Percentiles rank a stretch among this genome's conserved stretches.
These are phyloP conservation scores for Solanum clarkiae DNA, from an alignment of 257 asterid genomes.

Conservation along the genomic window DNA sequence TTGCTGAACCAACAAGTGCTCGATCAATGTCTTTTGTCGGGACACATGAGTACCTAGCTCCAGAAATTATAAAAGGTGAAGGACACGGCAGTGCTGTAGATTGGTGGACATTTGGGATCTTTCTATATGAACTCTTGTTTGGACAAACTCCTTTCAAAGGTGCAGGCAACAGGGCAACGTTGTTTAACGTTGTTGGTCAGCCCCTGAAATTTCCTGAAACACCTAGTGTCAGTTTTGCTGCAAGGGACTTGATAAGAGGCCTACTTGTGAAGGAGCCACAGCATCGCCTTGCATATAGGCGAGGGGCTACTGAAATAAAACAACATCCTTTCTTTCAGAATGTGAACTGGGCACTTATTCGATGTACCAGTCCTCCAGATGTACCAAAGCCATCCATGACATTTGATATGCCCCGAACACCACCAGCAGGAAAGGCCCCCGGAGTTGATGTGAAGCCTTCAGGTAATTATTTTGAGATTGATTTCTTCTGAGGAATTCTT, in stretches of 20 bases:
- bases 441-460: slow-evolving; percentile 36
- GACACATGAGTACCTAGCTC: slow-evolving; percentile 58
- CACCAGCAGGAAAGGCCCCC: slow-evolving; percentile 12
- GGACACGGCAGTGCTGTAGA: slow-evolving; percentile 70
- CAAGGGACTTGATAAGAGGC: slow-evolving; percentile 54
- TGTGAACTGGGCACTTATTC: slow-evolving; percentile 54
- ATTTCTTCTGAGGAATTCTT: slow-evolving; percentile 31
- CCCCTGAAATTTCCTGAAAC: slow-evolving; percentile 50
- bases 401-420: slow-evolving; percentile 11
- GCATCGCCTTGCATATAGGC: slow-evolving; percentile 52
- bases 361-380: slow-evolving; percentile 57
- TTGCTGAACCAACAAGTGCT: slow-evolving; percentile 57
- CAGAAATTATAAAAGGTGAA: slow-evolving; percentile 54
- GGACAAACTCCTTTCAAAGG: slow-evolving; percentile 61
- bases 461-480: slow-evolving; percentile 53
- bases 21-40: slow-evolving; percentile 70
- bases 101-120: slow-evolving; percentile 65
- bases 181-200: slow-evolving; percentile 63
- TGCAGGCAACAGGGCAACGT: slow-evolving; percentile 43
- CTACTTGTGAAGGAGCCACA: slow-evolving; percentile 58
- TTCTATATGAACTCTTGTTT: slow-evolving; percentile 46
- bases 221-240: slow-evolving; percentile 52
- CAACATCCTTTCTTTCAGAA: slow-evolving; percentile 57
- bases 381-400: slow-evolving; percentile 34
- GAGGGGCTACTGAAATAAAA: slow-evolving; percentile 59